These are phyloP conservation scores for Phytophthora pisi DNA, from an alignment of 352 stramenopile species.

Conservation along the genomic window DNA sequence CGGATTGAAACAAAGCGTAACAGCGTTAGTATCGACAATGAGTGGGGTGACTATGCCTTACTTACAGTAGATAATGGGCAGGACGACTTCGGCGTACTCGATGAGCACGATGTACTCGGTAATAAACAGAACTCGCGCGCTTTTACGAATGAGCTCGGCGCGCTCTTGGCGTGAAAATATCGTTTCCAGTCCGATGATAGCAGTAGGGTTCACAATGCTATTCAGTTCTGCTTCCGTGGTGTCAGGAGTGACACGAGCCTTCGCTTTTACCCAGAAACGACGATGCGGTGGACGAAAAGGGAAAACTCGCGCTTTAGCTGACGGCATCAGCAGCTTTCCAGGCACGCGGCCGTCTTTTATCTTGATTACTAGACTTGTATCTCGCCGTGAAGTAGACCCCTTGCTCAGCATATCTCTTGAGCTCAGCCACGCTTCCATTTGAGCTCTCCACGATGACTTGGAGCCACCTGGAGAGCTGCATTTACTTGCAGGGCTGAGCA, in stretches of 20 bases:
- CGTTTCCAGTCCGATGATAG: slow-evolving; percentile 8
- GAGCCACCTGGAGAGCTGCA: background rate
- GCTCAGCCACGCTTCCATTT: slow-evolving; percentile 14
- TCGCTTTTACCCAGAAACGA: background rate
- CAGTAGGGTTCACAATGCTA: background rate
- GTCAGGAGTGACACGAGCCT: background rate
- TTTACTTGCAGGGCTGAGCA: background rate
- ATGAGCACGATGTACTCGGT: slow-evolving; percentile 51
- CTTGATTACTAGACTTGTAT: background rate
- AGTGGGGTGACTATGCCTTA: background rate
- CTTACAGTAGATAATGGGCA: slow-evolving; percentile 45
- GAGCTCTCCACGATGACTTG: slow-evolving; percentile 3
- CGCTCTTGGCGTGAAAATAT: slow-evolving; percentile 26
- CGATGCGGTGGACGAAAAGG: slow-evolving; percentile 8
- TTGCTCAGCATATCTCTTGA: slow-evolving; percentile 2
- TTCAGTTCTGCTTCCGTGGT: background rate
- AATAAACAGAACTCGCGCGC: slow-evolving; percentile 39
- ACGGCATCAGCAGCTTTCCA: background rate
- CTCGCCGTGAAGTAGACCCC: background rate
- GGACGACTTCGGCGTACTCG: slow-evolving; percentile 44
- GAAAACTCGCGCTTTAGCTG: slow-evolving; percentile 13
- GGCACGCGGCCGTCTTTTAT: background rate
- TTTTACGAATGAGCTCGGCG: slow-evolving; percentile 33
- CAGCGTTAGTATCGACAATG: background rate
- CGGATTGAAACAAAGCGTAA: background rate